Evolutionary conservation across 2,329 filamentous ascomycete species (phyloP).

Genomic region (Aspergillus tubingensis): DNA sequence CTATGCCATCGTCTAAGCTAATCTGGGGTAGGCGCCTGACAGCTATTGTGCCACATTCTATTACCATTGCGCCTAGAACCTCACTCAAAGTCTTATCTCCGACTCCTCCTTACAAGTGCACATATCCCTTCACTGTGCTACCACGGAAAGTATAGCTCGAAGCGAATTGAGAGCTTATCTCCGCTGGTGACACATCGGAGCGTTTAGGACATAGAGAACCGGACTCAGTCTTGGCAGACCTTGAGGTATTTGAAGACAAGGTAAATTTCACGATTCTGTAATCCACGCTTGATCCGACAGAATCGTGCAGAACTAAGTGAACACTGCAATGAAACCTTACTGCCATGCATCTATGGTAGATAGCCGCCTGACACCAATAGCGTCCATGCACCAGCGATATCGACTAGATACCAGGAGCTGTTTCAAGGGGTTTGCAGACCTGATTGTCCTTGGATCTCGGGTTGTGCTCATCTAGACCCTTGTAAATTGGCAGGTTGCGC

Average conservation of each 20-base stretch:
- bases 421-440: neutral
- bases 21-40: slow-evolving; percentile 9
- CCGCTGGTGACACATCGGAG: neutral
- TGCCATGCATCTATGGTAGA: neutral
- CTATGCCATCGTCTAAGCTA: slow-evolving; percentile 1
- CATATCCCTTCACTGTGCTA: slow-evolving; percentile 7
- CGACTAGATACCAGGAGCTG: neutral
- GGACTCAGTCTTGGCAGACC: neutral
- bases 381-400: neutral
- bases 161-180: neutral
- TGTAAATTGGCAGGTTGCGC: neutral
- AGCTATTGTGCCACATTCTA: neutral
- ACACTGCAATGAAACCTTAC: slow-evolving; percentile 6
- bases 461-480: neutral
- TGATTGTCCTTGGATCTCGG: neutral
- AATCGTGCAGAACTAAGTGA: neutral
- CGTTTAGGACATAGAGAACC: neutral
- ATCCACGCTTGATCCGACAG: neutral
- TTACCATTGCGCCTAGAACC: neutral
- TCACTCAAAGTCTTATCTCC: neutral
- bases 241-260: slow-evolving; percentile 1
- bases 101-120: neutral
- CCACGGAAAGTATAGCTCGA: neutral
- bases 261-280: neutral
- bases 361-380: neutral